Evolutionary conservation across 768 basidiomycete species (phyloP).

Genomic region (Rhizopogon vulgaris): DNA sequence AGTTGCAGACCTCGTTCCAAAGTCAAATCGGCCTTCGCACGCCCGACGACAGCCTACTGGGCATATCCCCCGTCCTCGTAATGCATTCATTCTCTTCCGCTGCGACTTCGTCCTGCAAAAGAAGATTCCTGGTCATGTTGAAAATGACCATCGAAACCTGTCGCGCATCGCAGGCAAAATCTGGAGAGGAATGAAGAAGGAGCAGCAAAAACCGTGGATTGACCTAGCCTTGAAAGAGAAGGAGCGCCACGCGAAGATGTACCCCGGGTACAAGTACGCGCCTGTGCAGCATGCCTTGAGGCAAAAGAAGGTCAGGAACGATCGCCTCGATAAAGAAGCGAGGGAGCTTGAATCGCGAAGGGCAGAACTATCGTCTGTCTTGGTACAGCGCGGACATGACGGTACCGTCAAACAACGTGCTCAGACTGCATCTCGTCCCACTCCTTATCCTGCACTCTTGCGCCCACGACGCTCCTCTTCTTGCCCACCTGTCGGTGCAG

Average conservation of each 20-base stretch:
- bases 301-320: constrained; percentile 13
- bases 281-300: constrained; percentile 19
- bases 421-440: constrained; percentile 10
- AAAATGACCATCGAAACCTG: constrained; percentile 64
- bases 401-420: neutral
- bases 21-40: constrained; percentile 36
- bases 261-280: constrained; percentile 41
- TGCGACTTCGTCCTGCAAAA: constrained; percentile 65
- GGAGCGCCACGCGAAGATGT: constrained; percentile 30
- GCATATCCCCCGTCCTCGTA: constrained; percentile 68
- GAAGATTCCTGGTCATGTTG: constrained; percentile 45
- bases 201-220: constrained; percentile 44
- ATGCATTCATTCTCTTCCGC: constrained; percentile 78
- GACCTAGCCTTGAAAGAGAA: constrained; percentile 46
- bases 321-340: neutral
- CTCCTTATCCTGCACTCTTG: constrained; percentile 17
- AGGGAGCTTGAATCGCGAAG: constrained; percentile 9
- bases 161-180: constrained; percentile 59
- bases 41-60: constrained; percentile 40
- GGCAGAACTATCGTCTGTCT: neutral
- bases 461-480: constrained; percentile 33
- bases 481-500: constrained; percentile 33
- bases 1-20: constrained; percentile 3
- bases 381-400: neutral
- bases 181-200: constrained; percentile 52